A percentile compares a stretch with the other conserved stretches of the same genome.
phyloP scores from a whole-genome alignment of 495 filamentous ascomycete genomes.

The Tuber umbilicatum region DNA sequence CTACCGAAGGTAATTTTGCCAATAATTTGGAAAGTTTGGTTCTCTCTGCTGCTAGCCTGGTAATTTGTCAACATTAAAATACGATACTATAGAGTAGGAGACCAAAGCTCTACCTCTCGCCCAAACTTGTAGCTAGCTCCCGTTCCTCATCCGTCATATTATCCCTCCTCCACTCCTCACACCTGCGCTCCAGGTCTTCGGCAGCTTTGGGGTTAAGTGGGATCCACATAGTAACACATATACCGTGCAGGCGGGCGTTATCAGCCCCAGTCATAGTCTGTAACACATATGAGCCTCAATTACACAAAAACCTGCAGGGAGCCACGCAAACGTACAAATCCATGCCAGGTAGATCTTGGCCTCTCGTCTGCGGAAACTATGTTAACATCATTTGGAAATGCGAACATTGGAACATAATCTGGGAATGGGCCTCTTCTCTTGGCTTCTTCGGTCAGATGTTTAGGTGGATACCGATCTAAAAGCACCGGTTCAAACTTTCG shows the following conservation, averaged over 20 bases:
- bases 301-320: slow-evolving; percentile 11
- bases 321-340: slow-evolving; percentile 52
- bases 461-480: slow-evolving; percentile 85
- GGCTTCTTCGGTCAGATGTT: slow-evolving; percentile 68
- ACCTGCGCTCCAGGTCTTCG: slow-evolving; percentile 80
- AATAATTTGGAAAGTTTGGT: slow-evolving; percentile 84
- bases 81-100: not conserved
- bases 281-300: slow-evolving; percentile 16
- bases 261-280: slow-evolving; percentile 86
- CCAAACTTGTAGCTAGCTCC: slow-evolving; percentile 86
- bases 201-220: slow-evolving; percentile 74
- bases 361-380: slow-evolving; percentile 93
- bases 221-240: slow-evolving; percentile 88
- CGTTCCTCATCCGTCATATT: slow-evolving; percentile 96
- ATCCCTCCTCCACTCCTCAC: slow-evolving; percentile 85
- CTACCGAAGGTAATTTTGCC: slow-evolving; percentile 68
- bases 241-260: slow-evolving; percentile 82
- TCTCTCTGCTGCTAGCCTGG: slow-evolving; percentile 67
- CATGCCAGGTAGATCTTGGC: slow-evolving; percentile 93
- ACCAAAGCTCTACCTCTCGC: slow-evolving; percentile 53
- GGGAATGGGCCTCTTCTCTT: slow-evolving; percentile 81
- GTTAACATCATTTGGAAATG: slow-evolving; percentile 95
- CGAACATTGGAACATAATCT: slow-evolving; percentile 98
- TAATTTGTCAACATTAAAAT: slow-evolving; percentile 18
- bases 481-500: slow-evolving; percentile 89